Evolutionary conservation across 768 basidiomycete species (phyloP).

Genomic region (Boletus rufocinnamomeus): DNA sequence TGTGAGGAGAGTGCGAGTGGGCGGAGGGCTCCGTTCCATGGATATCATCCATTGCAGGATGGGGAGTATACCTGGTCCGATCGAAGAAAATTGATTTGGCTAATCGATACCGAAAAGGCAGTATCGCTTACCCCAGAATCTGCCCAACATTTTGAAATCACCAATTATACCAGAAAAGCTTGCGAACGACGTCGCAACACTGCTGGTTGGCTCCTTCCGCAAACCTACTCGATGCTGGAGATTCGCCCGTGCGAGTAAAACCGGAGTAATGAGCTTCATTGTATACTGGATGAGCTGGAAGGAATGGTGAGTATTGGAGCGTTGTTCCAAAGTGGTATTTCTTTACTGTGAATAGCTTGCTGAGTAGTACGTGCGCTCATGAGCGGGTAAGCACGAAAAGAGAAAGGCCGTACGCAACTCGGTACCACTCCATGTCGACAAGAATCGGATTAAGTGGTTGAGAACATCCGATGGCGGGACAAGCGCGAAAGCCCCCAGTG

Average conservation of each 20-base stretch:
- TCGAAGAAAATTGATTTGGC: background rate
- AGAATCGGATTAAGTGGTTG: slow-evolving; percentile 71
- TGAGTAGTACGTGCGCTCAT: slow-evolving; percentile 30
- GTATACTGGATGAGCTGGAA: slow-evolving; percentile 71
- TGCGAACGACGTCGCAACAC: slow-evolving; percentile 50
- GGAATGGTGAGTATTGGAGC: slow-evolving; percentile 3
- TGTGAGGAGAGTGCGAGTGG: slow-evolving; percentile 67
- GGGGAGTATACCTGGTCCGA: slow-evolving; percentile 62
- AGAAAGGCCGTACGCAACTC: slow-evolving; percentile 57
- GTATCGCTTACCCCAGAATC: slow-evolving; percentile 71
- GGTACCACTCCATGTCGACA: slow-evolving; percentile 85
- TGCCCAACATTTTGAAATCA: slow-evolving; percentile 73
- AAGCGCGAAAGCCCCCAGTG: slow-evolving; percentile 62
- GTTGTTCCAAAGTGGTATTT: background rate
- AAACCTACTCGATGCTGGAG: slow-evolving; percentile 67
- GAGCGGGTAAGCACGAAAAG: slow-evolving; percentile 11
- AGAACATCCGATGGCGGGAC: slow-evolving; percentile 63
- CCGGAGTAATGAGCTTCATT: slow-evolving; percentile 67
- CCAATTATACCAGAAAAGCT: slow-evolving; percentile 59
- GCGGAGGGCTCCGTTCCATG: slow-evolving; percentile 68
- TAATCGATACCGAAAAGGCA: background rate
- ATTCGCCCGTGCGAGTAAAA: slow-evolving; percentile 66
- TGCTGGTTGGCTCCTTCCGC: slow-evolving; percentile 53
- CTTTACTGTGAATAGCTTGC: slow-evolving; percentile 74
- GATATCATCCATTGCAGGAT: slow-evolving; percentile 80